These are phyloP conservation scores for Cladosporium sp. DNA, from an alignment of 2,329 filamentous ascomycete genomes.

Conservation along the genomic window DNA sequence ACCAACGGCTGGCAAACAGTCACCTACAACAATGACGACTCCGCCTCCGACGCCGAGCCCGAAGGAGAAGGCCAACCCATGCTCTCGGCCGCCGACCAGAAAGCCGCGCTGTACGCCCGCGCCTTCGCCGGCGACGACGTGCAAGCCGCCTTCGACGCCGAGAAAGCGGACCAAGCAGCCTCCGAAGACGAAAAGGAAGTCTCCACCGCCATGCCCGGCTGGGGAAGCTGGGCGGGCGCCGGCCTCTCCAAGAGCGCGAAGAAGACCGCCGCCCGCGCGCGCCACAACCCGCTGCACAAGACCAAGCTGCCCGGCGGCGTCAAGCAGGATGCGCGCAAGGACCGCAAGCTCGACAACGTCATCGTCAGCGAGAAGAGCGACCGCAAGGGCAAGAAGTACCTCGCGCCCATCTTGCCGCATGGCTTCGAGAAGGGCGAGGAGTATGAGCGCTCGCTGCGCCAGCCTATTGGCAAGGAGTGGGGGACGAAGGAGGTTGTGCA, in stretches of 20 bases:
- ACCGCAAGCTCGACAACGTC: constrained; percentile 65
- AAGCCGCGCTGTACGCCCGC: constrained; percentile 66
- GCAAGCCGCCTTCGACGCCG: constrained; percentile 70
- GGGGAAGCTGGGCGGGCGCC: constrained; percentile 87
- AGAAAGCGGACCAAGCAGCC: constrained; percentile 67
- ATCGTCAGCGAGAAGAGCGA: constrained; percentile 89
- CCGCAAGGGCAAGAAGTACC: constrained; percentile 88
- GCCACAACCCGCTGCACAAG: constrained; percentile 50
- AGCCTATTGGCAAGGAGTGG: constrained; percentile 93
- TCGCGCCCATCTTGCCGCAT: constrained; percentile 79
- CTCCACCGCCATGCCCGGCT: constrained; percentile 84
- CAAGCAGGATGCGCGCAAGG: constrained; percentile 71
- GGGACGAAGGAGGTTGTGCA: constrained; percentile 95
- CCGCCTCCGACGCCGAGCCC: constrained; percentile 25
- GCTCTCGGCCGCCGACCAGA: constrained; percentile 37
- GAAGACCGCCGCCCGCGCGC: constrained; percentile 52
- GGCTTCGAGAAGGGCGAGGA: constrained; percentile 83
- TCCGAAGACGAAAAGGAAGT: constrained; percentile 80
- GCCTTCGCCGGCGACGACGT: constrained; percentile 90
- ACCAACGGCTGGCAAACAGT: constrained; percentile 44
- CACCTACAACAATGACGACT: constrained; percentile 33
- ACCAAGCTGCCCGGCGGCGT: constrained; percentile 64
- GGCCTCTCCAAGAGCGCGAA: constrained; percentile 70
- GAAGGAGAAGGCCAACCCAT: constrained; percentile 21
- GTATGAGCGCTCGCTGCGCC: constrained; percentile 81